phyloP scores from a whole-genome alignment of 768 basidiomycete genomes.

The Trametes villosa region DNA sequence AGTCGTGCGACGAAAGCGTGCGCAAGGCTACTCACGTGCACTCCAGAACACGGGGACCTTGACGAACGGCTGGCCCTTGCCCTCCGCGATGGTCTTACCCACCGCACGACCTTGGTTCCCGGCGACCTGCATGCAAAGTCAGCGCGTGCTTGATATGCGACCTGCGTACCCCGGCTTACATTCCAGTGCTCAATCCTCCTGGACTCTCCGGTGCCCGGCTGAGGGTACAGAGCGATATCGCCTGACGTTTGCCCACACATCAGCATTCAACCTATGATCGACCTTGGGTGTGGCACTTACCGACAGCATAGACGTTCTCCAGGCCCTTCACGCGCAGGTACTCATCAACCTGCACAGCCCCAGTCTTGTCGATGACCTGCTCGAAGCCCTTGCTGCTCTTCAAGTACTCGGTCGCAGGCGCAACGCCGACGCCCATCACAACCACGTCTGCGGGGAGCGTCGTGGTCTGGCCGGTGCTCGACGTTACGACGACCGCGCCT shows the following conservation, averaged over 20 bases:
- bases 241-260: conserved; percentile 40
- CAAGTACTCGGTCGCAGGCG: conserved; percentile 80
- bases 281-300: conserved; percentile 34
- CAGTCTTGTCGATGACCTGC: conserved; percentile 66
- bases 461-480: conserved; percentile 64
- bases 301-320: conserved; percentile 69
- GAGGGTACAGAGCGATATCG: conserved; percentile 83
- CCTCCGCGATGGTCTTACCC: conserved; percentile 73
- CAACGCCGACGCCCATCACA: conserved; percentile 86
- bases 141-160: no score
- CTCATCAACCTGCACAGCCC: conserved; percentile 78
- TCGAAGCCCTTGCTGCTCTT: conserved; percentile 65
- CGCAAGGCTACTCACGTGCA: conserved; percentile 58
- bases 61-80: conserved; percentile 63
- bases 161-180: conserved; percentile 43
- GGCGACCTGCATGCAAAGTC: conserved; percentile 57
- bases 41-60: conserved; percentile 93
- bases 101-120: conserved; percentile 85
- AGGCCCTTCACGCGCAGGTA: conserved; percentile 61
- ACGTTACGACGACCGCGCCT: conserved; percentile 34
- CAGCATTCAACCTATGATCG: not conserved
- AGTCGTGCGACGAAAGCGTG: not conserved
- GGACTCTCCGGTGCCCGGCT: conserved; percentile 51
- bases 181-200: conserved; percentile 91
- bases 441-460: conserved; percentile 76